Evolutionary conservation across 805 yeast genomes (phyloP).

Genomic region (Nakazawaea molendinolei): DNA sequence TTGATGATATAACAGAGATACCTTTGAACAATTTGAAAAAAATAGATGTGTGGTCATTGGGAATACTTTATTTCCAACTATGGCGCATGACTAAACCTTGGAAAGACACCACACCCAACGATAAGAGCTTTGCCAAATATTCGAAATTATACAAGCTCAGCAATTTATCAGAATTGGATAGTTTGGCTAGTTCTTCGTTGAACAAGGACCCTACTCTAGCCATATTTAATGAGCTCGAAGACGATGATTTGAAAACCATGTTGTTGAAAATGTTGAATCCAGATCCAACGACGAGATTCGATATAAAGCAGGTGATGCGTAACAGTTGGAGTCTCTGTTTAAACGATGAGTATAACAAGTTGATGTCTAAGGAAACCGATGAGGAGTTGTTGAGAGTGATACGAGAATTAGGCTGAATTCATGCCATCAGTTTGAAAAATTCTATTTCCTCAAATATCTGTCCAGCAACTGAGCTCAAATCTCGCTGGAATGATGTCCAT

Average conservation of each 20-base stretch:
- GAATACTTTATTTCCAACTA: conserved; percentile 40
- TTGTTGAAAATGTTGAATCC: conserved; percentile 26
- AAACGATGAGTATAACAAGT: conserved; percentile 17
- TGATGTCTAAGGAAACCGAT: conserved; percentile 16
- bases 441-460: conserved; percentile 2
- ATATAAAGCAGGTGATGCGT: conserved; percentile 16
- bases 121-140: conserved; percentile 15
- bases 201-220: conserved; percentile 2
- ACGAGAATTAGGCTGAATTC: conserved; percentile 1
- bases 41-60: conserved; percentile 47
- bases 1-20: conserved; percentile 12
- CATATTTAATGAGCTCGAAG: conserved; percentile 1
- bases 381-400: conserved; percentile 20
- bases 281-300: conserved; percentile 17
- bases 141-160: conserved; percentile 5
- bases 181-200: background rate
- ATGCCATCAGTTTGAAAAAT: conserved; percentile 6
- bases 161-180: conserved; percentile 2
- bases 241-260: conserved; percentile 12
- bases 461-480: background rate
- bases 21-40: conserved; percentile 23
- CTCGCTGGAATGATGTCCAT: conserved; percentile 1
- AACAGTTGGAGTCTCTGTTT: conserved; percentile 25
- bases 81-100: conserved; percentile 41
- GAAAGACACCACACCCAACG: conserved; percentile 30